Evolutionary conservation across 345 rosid genomes (phyloP), one percentile per base, ranked within the genome.

Genomic region (Citrus hindsii): DNA sequence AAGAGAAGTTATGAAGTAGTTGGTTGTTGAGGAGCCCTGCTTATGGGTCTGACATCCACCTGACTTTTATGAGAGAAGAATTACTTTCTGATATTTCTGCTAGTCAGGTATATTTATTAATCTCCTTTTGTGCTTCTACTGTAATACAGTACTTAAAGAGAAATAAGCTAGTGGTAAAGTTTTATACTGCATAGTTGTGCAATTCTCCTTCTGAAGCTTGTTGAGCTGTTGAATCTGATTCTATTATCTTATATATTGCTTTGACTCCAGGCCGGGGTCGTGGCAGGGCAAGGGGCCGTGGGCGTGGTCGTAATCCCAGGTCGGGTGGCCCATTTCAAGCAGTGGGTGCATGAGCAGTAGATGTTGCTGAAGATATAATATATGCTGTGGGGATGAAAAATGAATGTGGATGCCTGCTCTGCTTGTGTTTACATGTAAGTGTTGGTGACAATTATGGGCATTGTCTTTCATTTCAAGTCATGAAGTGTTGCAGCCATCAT

Each of bases 391-490:
- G 67, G 25, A 75, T 78, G 82, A 75, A 78, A 35, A 56, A 65
- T 56, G 71, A 77, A 51, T 25, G 75, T 69, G 81, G 80, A 78
- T 81, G 80, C 86, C 77, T 84, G 77, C 84, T 81, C 82, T 77
- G 75, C 79, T 75, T 77, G 79, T 81, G 79, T 80, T 74, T 83
- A 37, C 69, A 32, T 80, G 63, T 21, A 73, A 62, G 77, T 79
- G 68, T 79, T 65, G 66, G 65, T 64, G 75, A 73, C 67, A 67
- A 46, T 75, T 73, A 75, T 61, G 82, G 76, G 79, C 79, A 66
- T 66, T 71, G 38, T 72, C 77, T 73, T 73, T 73, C 40, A 79
- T 80, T 80, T 69, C 48, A 77, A 74, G 79, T 69, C 66, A n/a
- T 69, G 73, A 74, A 77, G 7, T 56, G 58, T 64, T 42, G 76